Evolutionary conservation across 352 stramenopile species (phyloP).

Genomic region (Aphanomyces euteiches): DNA sequence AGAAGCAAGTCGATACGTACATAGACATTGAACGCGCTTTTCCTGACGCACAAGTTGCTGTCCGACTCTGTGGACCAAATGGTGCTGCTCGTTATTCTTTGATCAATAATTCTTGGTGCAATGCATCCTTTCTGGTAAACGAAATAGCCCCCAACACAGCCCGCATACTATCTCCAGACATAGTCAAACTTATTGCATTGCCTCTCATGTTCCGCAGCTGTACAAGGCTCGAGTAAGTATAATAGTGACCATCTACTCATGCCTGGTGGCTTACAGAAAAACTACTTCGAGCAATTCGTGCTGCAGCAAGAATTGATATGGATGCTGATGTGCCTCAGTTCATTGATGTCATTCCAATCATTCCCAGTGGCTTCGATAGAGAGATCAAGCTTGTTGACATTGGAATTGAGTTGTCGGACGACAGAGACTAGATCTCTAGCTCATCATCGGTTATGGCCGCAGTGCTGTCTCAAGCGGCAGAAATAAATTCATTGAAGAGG

Average conservation of each 20-base stretch:
- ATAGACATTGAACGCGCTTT: conserved; percentile 6
- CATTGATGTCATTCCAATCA: not conserved
- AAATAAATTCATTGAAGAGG: conserved; percentile 6
- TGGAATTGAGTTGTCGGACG: not conserved
- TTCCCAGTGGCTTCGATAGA: not conserved
- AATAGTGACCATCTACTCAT: not conserved
- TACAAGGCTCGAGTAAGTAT: conserved; percentile 1
- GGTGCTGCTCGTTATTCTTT: not conserved
- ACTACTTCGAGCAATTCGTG: not conserved
- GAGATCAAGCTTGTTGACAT: not conserved
- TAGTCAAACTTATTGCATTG: not conserved
- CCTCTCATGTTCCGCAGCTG: conserved; percentile 2
- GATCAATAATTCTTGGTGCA: conserved; percentile 4
- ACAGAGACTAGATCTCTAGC: not conserved
- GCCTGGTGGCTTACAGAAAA: not conserved
- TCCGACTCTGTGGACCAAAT: not conserved
- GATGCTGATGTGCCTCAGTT: not conserved
- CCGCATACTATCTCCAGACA: not conserved
- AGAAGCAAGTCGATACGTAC: conserved; percentile 8
- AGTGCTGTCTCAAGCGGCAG: not conserved
- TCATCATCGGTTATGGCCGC: not conserved
- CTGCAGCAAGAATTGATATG: not conserved
- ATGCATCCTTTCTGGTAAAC: not conserved
- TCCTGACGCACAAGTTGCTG: not conserved
- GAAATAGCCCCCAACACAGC: conserved; percentile 1